Percentiles rank a stretch among this genome's conserved stretches.
Conservation (phyloP, 2,329 filamentous ascomycete species). For the Spiromastix sp. region DNA sequence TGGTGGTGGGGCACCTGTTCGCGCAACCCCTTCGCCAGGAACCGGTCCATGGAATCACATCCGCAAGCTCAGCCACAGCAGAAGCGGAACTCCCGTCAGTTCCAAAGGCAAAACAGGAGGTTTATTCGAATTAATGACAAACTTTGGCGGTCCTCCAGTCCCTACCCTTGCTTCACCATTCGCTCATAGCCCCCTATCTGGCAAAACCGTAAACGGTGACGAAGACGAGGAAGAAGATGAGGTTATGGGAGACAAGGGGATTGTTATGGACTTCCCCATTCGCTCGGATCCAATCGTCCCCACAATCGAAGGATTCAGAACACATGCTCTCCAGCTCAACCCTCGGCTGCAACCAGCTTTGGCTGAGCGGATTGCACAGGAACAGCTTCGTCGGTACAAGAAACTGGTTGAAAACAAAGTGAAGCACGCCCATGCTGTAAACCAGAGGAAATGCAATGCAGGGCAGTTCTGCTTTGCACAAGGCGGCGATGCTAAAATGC, state of each 20-base stretch:
- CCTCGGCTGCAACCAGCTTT: conserved; percentile 59
- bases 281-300: conserved; percentile 60
- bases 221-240: conserved; percentile 50
- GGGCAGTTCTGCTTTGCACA: conserved; percentile 53
- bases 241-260: conserved; percentile 46
- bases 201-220: conserved; percentile 26
- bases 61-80: conserved; percentile 42
- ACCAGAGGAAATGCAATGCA: conserved; percentile 48
- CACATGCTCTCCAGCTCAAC: conserved; percentile 63
- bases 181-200: conserved; percentile 15
- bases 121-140: conserved; percentile 45
- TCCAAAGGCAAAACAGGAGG: conserved; percentile 28
- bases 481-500: conserved; percentile 54
- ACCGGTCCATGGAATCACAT: conserved; percentile 37
- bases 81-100: conserved; percentile 44
- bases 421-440: conserved; percentile 56
- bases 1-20: conserved; percentile 47
- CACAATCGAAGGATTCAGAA: conserved; percentile 64
- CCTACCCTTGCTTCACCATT: conserved; percentile 42
- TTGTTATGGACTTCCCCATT: conserved; percentile 52
- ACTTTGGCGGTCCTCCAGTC: conserved; percentile 49
- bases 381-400: conserved; percentile 72
- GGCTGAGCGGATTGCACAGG: conserved; percentile 70
- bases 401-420: conserved; percentile 59
- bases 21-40: conserved; percentile 30